Percentiles rank a stretch among this genome's conserved stretches.
Conservation (phyloP, 805 yeast species). For the Candida peoriensis region DNA sequence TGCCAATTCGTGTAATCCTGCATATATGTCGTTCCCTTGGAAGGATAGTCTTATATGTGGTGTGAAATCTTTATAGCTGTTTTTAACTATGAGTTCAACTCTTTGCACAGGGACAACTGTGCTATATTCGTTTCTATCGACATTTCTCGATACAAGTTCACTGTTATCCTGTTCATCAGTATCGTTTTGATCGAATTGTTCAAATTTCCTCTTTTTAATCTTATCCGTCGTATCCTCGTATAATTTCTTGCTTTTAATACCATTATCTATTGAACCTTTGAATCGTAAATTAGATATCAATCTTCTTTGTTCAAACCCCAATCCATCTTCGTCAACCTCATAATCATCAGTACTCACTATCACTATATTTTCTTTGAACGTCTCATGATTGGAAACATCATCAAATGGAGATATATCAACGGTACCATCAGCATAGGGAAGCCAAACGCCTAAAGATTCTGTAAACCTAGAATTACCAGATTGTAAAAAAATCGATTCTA, state of each 20-base stretch:
- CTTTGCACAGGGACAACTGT: conserved; percentile 57
- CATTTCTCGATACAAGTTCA: conserved; percentile 10
- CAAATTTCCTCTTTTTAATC: conserved; percentile 18
- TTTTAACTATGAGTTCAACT: conserved; percentile 40
- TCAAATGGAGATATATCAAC: conserved; percentile 64
- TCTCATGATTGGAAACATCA: conserved; percentile 35
- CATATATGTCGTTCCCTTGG: conserved; percentile 69
- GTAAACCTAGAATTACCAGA: conserved; percentile 61
- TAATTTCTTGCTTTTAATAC: conserved; percentile 31
- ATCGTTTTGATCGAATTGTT: conserved; percentile 7
- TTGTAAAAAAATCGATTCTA: conserved; percentile 52
- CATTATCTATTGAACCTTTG: conserved; percentile 47
- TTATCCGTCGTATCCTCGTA: conserved; percentile 32
- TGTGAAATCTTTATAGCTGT: conserved; percentile 20
- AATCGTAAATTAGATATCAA: conserved; percentile 52
- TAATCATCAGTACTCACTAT: conserved; percentile 16
- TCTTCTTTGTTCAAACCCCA: conserved; percentile 28
- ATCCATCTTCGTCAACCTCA: too few species aligned
- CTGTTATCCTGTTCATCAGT: conserved; percentile 10
- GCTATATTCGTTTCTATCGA: conserved; percentile 33
- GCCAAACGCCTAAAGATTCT: conserved; percentile 65
- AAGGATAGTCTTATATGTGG: conserved; percentile 29
- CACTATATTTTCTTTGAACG: conserved; percentile 21
- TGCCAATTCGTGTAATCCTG: conserved; percentile 69
- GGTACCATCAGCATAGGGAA: conserved; percentile 61